Evolutionary conservation across 75 land plant species (phyloP).

Genomic region (Azolla pinnata): DNA sequence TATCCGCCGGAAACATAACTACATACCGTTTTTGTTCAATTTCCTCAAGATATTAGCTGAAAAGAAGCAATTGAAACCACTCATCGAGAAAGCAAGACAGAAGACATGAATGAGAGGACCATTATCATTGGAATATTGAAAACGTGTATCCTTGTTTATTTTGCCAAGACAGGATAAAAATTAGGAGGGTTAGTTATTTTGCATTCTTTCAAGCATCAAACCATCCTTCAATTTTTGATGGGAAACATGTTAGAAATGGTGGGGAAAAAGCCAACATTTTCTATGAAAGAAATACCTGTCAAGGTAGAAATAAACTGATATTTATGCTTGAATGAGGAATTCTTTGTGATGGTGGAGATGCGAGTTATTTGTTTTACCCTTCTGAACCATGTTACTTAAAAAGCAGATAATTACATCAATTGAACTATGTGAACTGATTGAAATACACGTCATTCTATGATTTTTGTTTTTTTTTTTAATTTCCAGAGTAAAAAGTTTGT

Average conservation of each 20-base stretch:
- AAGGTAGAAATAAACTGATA: not conserved
- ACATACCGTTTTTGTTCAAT: conserved; percentile 94
- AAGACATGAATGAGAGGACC: conserved; percentile 27
- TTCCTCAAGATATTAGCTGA: conserved; percentile 94
- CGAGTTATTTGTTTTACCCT: too few relatives aligned
- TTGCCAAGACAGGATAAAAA: not conserved
- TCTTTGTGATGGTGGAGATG: too few relatives aligned
- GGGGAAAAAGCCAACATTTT: not conserved
- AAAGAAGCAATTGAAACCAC: conserved; percentile 92
- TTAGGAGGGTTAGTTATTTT: too few relatives aligned
- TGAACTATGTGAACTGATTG: too few relatives aligned
- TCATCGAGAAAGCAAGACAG: conserved; percentile 96
- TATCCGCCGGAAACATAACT: conserved; percentile 89
- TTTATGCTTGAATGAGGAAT: too few relatives aligned
- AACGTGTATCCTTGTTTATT: too few relatives aligned
- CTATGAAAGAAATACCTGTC: not conserved
- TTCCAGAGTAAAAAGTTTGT: too few relatives aligned
- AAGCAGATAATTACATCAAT: too few relatives aligned
- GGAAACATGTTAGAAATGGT: not conserved
- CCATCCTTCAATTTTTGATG: not conserved
- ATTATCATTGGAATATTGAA: too few relatives aligned
- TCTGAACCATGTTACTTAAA: too few relatives aligned
- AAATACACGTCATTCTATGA: too few relatives aligned
- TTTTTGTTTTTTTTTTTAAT: too few relatives aligned
- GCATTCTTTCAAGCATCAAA: not conserved